Conservation (phyloP, 2,329 filamentous ascomycete species). For the Trichoderma harzianum region DNA sequence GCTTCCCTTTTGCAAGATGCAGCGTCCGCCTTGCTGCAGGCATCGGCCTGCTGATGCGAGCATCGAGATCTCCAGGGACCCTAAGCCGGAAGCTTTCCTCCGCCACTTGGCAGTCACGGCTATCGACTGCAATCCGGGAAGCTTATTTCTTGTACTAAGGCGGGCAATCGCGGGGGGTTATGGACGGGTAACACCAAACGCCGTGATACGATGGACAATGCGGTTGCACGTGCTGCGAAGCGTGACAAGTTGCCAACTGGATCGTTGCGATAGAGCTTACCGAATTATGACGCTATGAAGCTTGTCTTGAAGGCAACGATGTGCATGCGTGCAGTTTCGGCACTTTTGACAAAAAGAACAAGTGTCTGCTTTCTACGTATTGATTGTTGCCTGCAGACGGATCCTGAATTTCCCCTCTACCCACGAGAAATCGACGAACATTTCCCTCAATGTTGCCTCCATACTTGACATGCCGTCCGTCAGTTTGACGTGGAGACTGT, state of each 20-base stretch:
- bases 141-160: background rate
- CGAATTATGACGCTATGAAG: background rate
- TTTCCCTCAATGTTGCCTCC: background rate
- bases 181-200: background rate
- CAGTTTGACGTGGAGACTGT: background rate
- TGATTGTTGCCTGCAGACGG: background rate
- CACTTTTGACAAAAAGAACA: background rate
- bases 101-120: background rate
- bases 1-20: background rate
- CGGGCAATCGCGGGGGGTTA: background rate
- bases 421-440: background rate
- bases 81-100: background rate
- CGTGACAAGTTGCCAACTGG: background rate
- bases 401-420: background rate
- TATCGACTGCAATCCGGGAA: background rate
- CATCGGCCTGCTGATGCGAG: background rate
- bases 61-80: constrained; percentile 10
- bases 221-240: background rate
- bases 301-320: background rate
- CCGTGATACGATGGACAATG: background rate
- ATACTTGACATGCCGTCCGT: background rate
- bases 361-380: background rate
- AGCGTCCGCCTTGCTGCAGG: background rate
- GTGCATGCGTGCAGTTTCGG: background rate
- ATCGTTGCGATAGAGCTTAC: background rate